Evolutionary conservation across 805 yeast species (phyloP).

Genomic region (Diddensiella transvaalensis): DNA sequence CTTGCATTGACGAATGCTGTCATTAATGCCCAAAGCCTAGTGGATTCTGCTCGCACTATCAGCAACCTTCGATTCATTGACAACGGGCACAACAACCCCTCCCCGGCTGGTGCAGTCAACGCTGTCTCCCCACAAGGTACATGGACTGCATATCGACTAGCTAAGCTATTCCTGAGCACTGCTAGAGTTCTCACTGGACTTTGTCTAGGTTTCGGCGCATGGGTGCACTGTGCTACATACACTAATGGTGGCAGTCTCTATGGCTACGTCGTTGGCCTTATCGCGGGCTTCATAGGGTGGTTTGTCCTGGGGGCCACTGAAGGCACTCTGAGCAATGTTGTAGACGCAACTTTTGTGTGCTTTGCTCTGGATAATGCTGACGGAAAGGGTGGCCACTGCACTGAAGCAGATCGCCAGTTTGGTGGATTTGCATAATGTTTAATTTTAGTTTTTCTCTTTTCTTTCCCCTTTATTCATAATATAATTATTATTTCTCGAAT

Average conservation of each 20-base stretch:
- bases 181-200: constrained; percentile 37
- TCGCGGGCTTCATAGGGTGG: constrained; percentile 41
- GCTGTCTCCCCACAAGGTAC: constrained; percentile 16
- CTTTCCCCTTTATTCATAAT: too few species aligned
- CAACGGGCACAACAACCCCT: not conserved
- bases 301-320: constrained; percentile 42
- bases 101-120: not conserved
- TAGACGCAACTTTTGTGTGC: constrained; percentile 36
- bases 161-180: constrained; percentile 36
- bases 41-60: constrained; percentile 32
- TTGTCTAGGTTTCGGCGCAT: constrained; percentile 36
- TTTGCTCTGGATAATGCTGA: constrained; percentile 33
- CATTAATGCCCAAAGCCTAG: constrained; percentile 32
- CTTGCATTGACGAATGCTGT: constrained; percentile 38
- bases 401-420: constrained; percentile 29
- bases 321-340: constrained; percentile 37
- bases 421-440: constrained; percentile 8
- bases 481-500: too few species aligned
- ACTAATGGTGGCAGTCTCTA: constrained; percentile 35
- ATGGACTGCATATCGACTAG: constrained; percentile 35
- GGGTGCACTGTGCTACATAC: constrained; percentile 39
- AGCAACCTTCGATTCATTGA: constrained; percentile 15
- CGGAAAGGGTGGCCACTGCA: constrained; percentile 29
- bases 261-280: constrained; percentile 39
- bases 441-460: not conserved